These are phyloP conservation scores for Arthrinium phaeospermum DNA, from an alignment of 2,329 filamentous ascomycete species.

Conservation along the genomic window DNA sequence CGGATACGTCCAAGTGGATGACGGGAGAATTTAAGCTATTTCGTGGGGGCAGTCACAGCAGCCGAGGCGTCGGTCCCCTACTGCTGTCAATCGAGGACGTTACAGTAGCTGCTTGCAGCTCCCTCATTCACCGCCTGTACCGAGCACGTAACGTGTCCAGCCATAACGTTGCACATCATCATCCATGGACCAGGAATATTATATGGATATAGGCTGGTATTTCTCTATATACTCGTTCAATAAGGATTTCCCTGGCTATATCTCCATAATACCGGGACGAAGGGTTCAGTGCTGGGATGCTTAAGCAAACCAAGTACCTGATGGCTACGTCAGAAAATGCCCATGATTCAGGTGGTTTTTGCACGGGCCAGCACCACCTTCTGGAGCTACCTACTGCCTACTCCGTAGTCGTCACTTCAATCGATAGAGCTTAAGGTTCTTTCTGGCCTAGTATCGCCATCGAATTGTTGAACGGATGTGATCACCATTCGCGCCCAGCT, in stretches of 20 bases:
- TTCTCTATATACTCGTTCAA: neutral
- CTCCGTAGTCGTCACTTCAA: neutral
- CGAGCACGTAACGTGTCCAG: neutral
- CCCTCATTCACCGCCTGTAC: neutral
- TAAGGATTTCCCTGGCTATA: neutral
- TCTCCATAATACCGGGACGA: neutral
- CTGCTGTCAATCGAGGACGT: too few relatives aligned
- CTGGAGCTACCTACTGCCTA: neutral
- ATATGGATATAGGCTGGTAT: neutral
- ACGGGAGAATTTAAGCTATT: slow-evolving; percentile 18
- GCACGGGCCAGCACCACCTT: slow-evolving; percentile 7
- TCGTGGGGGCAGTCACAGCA: slow-evolving; percentile 20
- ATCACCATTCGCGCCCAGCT: slow-evolving; percentile 1
- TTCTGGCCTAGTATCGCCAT: neutral
- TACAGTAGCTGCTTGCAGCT: neutral
- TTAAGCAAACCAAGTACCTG: neutral
- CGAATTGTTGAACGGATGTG: neutral
- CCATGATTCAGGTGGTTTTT: neutral
- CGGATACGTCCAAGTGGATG: slow-evolving; percentile 17
- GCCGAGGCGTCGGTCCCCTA: slow-evolving; percentile 19
- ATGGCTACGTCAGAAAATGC: neutral
- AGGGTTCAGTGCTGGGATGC: neutral
- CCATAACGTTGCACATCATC: neutral
- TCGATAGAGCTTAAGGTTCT: slow-evolving; percentile 2
- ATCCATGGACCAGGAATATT: neutral